Conservation (phyloP, 1,284 basidiomycete species). For the Entoloma clypeatum region DNA sequence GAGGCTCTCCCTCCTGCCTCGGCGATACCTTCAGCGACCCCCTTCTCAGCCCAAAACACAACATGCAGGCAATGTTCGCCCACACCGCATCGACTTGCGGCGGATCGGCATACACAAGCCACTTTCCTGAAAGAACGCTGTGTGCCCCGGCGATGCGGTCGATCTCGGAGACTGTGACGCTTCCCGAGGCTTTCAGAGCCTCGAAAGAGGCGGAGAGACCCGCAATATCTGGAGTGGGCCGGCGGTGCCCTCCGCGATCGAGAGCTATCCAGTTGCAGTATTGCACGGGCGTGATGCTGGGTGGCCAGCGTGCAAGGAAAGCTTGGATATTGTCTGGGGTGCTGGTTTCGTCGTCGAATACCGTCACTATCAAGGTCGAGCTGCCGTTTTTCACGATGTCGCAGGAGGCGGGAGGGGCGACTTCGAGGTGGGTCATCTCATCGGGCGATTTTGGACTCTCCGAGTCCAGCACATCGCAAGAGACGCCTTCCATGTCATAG, state of each 20-base stretch:
- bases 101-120: slow-evolving; percentile 32
- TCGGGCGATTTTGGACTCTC: background rate
- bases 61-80: slow-evolving; percentile 28
- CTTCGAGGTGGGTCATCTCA: slow-evolving; percentile 4
- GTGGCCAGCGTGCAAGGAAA: slow-evolving; percentile 32
- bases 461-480: too few species aligned
- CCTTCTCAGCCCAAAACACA: slow-evolving; percentile 24
- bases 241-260: slow-evolving; percentile 21
- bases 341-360: slow-evolving; percentile 23
- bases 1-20: slow-evolving; percentile 22
- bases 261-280: slow-evolving; percentile 33
- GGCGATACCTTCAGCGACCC: slow-evolving; percentile 33
- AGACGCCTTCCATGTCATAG: slow-evolving; percentile 14
- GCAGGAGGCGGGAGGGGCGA: slow-evolving; percentile 20
- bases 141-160: slow-evolving; percentile 31
- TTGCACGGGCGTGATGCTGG: slow-evolving; percentile 26
- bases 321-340: slow-evolving; percentile 20
- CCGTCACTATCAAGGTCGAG: slow-evolving; percentile 17
- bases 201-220: slow-evolving; percentile 14
- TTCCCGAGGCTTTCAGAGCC: slow-evolving; percentile 14
- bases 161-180: slow-evolving; percentile 27
- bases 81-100: slow-evolving; percentile 31
- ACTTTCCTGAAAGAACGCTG: slow-evolving; percentile 31
- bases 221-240: slow-evolving; percentile 8
- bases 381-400: slow-evolving; percentile 15